Evolutionary conservation across 768 basidiomycete species (phyloP), one percentile per base, ranked within the genome.

Genomic region (Suillus clintonianus): DNA sequence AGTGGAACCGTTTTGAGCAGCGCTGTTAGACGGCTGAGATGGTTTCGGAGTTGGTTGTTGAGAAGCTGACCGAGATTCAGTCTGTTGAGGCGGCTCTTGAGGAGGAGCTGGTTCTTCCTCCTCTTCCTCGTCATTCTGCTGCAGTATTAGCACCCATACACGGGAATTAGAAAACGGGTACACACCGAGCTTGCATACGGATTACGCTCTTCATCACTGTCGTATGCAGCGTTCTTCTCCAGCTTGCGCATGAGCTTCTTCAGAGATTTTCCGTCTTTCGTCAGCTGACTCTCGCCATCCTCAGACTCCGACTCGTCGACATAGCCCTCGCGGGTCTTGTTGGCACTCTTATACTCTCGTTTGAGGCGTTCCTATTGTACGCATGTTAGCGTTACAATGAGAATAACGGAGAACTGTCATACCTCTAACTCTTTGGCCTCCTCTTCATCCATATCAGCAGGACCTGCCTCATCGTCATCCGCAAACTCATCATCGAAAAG

Each of bases 381-480:
- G 19, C 5, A 57, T 13, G 56, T 57, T 17, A 57, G 56, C 24
- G 10, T 10, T 17, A 41, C 15, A 56, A 15, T 39, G 22, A n/a
- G 41, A 41, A 48, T 43, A 4, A 32, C 39, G 55, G 10, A 43
- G 71, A 37, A 71, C 13, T 11, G 42, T 71, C 84, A 41, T 54
- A 89, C 92, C 84, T 93, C 90, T 13, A 89, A 80, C 71, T 92
- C 91, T 72, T 91, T 95, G 37, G 89, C 86, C 71, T 94, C 94
- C 67, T 94, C 91, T 61, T 95, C 94, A 47, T 93, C 86, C 61
- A 86, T 84, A 61, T 91, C 90, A 14, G 86, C 83, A 17, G 84
- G 83, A 75, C 87, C 84, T 69, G 86, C 87, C 70, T 95, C 94
- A 39, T 95, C 94, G 64, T 95, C 94, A 69, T 95, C 94, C 3